Base-by-base conservation (phyloP, 1,284 basidiomycete species). In the Violaceomyces palustris region DNA sequence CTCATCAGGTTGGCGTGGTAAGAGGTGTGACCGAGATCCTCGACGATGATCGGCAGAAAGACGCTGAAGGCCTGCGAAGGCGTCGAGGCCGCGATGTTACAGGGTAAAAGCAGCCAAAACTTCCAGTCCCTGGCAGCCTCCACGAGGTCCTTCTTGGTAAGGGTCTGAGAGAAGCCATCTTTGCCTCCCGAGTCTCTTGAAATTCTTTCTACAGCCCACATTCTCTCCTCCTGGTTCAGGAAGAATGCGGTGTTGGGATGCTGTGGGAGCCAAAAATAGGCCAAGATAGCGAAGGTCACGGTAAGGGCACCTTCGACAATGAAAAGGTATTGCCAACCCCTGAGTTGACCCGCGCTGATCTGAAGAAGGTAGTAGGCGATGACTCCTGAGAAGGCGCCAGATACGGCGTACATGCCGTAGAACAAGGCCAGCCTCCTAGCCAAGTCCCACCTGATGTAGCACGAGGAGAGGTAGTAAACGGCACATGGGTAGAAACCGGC, bases 261-360 rank as follows among this genome's bases (percentile, higher is more conserved):
- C 59, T 79, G 76, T 11, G 78, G 77, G n/a, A 79, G 70, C 58
- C 73, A 63, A 42, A 76, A 74, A 43, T 61, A 75, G 31, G 77
- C 66, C 15, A 77, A 31, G 24, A 78, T 22, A 1, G 76, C 75
- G 21, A 69, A 59, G 12, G 74, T 40, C 39, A 75, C 67, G 0
- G 77, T 76, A 0, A 77, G 76, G n/a, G 75, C 68, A 44, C 78
- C 79, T 50, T 79, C 78, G 36, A 80, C 64, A 45, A 79, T 69
- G 69, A 79, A 79, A 15, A 50, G 34, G 31, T 35, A 42, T 18
- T 50, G 44, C 68, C 67, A 69, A 1, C 35, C 47, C n/a, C 33
- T 28, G 4, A 51, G 26, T 3, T 29, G 39, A 27, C 55, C 64
- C 27, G 64, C 55, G 14, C 9, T 23, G 27, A 50, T 31, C 3